Evolutionary conservation across 1,139 yeast species (phyloP).

Genomic region (Geotrichum klebahnii): DNA sequence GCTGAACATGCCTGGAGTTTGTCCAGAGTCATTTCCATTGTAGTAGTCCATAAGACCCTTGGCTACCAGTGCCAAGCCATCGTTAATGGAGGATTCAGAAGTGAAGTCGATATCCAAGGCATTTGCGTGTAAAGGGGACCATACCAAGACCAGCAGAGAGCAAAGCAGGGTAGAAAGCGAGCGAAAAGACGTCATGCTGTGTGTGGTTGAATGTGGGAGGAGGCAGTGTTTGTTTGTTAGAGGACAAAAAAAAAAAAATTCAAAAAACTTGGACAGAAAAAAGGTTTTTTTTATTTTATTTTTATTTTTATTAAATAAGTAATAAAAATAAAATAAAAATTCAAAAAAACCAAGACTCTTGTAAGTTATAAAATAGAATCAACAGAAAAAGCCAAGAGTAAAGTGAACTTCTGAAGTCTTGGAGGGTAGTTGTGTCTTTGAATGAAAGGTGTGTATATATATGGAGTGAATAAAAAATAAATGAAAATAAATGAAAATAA

Average conservation of each 20-base stretch:
- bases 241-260: background rate
- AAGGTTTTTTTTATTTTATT: background rate
- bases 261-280: slow-evolving; percentile 3
- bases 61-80: slow-evolving; percentile 55
- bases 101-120: slow-evolving; percentile 26
- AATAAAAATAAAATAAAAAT: background rate
- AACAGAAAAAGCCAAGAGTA: background rate
- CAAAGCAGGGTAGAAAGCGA: slow-evolving; percentile 1
- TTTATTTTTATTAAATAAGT: background rate
- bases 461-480: too few species aligned
- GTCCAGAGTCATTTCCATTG: slow-evolving; percentile 50
- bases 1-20: slow-evolving; percentile 70
- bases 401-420: too few species aligned
- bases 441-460: too few species aligned
- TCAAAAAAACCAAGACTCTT: too few species aligned
- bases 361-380: background rate
- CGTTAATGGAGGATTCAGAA: slow-evolving; percentile 29
- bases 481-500: too few species aligned
- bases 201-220: background rate
- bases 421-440: too few species aligned
- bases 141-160: slow-evolving; percentile 2
- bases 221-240: background rate
- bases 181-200: too few species aligned
- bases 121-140: background rate
- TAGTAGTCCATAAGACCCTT: slow-evolving; percentile 71